These are phyloP conservation scores for Aspergillus vadensis DNA, from an alignment of 2,329 filamentous ascomycete genomes.

Conservation along the genomic window DNA sequence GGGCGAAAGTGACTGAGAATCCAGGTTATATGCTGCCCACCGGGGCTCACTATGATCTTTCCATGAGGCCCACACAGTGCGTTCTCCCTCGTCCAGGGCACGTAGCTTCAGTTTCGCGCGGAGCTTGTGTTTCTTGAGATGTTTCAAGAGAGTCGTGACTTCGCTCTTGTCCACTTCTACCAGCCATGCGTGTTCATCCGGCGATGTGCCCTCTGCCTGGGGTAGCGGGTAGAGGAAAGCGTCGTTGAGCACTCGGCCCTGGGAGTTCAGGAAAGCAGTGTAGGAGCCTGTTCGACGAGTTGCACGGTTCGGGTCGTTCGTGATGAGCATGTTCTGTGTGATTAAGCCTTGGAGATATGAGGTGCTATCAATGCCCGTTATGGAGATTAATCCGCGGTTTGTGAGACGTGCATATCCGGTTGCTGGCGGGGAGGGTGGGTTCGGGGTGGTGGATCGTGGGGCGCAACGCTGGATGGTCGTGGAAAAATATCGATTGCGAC, in stretches of 20 bases:
- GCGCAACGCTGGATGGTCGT: conserved; percentile 22
- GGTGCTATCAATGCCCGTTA: conserved; percentile 76
- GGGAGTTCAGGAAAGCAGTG: conserved; percentile 80
- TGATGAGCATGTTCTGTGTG: conserved; percentile 67
- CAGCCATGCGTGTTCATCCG: conserved; percentile 58
- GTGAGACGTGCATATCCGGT: conserved; percentile 58
- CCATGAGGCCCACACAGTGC: conserved; percentile 75
- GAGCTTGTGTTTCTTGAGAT: conserved; percentile 83
- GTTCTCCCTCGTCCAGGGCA: conserved; percentile 65
- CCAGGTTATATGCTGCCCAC: conserved; percentile 44
- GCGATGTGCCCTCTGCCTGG: conserved; percentile 28
- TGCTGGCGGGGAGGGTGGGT: conserved; percentile 40
- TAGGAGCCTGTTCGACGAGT: conserved; percentile 63
- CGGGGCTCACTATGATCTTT: conserved; percentile 50
- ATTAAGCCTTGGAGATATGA: conserved; percentile 87
- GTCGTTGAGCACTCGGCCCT: conserved; percentile 82
- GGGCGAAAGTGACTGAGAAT: conserved; percentile 34
- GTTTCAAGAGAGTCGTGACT: conserved; percentile 63
- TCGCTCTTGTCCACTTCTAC: conserved; percentile 79
- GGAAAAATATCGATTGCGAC: conserved; percentile 33
- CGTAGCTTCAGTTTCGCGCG: conserved; percentile 74
- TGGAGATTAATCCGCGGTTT: conserved; percentile 76
- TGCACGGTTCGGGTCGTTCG: conserved; percentile 41
- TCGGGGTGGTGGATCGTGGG: conserved; percentile 20
- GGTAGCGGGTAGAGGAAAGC: conserved; percentile 78